Base-by-base conservation (phyloP, 352 stramenopile species). In the Blastocystis sp. region DNA sequence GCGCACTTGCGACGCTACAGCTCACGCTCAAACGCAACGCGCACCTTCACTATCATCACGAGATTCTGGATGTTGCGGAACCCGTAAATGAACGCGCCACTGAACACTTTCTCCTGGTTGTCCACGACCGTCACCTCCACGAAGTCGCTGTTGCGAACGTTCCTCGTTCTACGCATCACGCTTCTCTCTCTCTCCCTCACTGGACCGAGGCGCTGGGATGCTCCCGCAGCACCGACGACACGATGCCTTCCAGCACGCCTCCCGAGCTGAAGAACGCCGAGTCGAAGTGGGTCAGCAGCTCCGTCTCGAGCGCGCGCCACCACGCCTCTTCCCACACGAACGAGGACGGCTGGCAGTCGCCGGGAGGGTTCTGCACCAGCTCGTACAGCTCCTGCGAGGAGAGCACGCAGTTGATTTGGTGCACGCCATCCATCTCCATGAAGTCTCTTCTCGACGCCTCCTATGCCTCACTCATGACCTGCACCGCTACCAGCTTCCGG, bases 61-160 rank as follows among this genome's bases (percentile, higher is more conserved):
- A 89, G 39, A 62, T 89, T 89, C 51, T 89, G 79, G 21, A 89
- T 77, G 33, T 89, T 89, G 13, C 79, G 59, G 29, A 80, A 89
- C 35, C 79, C 79, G 50, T 89, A 89, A 12, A 89, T 31, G 19
- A 66, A 89, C 19, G 63, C 63, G 62, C 79, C 79, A 60, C 41
- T 29, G 29, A 89, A 89, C 19, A 89, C 26, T 16, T 1, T 12
- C 1, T 55, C 33, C 6, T 89, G 61, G 19, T 29, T 62, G 31
- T 62, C 45, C 13, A 19, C 13, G n/a, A 89, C 63, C n/a, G 35
- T 39, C 33, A 79, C 29, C 63, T 89, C 63, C 62, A 89, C 37
- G 26, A 78, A 89, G 39, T 89, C 67, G 39, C 39, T 80, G 33
- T 89, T 89, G 26, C 79, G 26, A 26, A 89, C 62, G n/a, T 16